Base-by-base conservation (phyloP, 495 filamentous ascomycete species). In the Tetracladium marchalianum region DNA sequence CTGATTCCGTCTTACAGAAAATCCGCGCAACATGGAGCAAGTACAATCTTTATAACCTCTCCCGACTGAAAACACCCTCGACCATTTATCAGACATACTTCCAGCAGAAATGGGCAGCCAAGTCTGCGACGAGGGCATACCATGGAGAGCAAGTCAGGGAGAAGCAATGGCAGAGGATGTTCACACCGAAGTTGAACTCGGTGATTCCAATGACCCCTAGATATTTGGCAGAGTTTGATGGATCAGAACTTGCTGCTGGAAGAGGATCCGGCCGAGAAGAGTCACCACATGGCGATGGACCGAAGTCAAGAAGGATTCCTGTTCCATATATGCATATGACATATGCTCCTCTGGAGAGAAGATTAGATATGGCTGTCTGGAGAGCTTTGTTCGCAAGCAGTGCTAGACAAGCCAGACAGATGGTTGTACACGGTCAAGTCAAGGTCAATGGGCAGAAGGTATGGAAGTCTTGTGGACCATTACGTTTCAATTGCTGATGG, bases 401-500 rank as follows among this genome's bases (percentile, higher is more conserved):
- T 65, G 76, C 85, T n/a, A 73, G 87, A 51, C 93, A 97, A 68
- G 93, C 93, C 9, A 77, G 93, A 51, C 90, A 96, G 55, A 90
- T 97, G 58, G 85, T 90, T 34, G 76, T 90, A 18, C 92, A 97
- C 66, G 92, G 92, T 16, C 77, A 78, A 49, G 92, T 97, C 41
- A 95, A 79, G 52, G 92, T 98, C 51, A 98, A 98, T 72, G 92
- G 92, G 43, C 85, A 93, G 66, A 85, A 87, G 81, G 90, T 94
- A 64, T 45, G 66, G 55, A 15, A 4, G n/a, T 43, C 34, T 11
- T 39, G 1, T 16, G 6, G 11, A 12, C 37, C 19, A 11, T 10
- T 36, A 34, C 40, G 15, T 34, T 36, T 44, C 43, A 13, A 37
- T 12, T 33, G 42, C 47, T 42, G 51, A 49, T 39, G 8, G 11